Evolutionary conservation across 768 basidiomycete species (phyloP).

Genomic region (Lentinula detonsa): DNA sequence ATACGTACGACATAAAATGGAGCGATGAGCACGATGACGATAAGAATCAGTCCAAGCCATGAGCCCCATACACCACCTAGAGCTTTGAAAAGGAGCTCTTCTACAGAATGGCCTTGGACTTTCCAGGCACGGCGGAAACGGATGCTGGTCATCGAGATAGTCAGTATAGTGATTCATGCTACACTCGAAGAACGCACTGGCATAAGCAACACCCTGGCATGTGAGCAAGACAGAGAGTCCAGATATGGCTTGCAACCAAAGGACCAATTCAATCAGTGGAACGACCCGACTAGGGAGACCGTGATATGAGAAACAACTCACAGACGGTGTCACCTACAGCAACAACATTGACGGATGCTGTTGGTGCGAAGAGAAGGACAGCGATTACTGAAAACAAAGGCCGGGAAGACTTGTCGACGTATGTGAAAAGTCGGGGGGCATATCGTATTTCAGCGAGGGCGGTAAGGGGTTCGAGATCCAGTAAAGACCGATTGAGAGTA

Average conservation of each 20-base stretch:
- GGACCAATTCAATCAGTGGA: constrained; percentile 20
- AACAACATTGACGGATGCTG: constrained; percentile 33
- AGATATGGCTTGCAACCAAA: constrained; percentile 39
- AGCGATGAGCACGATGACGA: too few relatives aligned
- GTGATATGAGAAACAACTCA: constrained; percentile 13
- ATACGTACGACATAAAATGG: too few relatives aligned
- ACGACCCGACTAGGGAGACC: neutral
- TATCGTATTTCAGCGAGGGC: constrained; percentile 43
- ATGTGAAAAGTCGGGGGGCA: constrained; percentile 36
- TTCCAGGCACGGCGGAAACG: too few relatives aligned
- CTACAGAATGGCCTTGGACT: too few relatives aligned
- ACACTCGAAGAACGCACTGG: constrained; percentile 25
- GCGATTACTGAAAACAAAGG: constrained; percentile 35
- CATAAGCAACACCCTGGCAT: constrained; percentile 34
- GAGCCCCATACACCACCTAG: too few relatives aligned
- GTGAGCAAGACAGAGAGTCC: constrained; percentile 41
- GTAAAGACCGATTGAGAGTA: constrained; percentile 40
- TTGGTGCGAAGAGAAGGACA: constrained; percentile 29
- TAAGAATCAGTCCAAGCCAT: too few relatives aligned
- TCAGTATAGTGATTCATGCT: neutral
- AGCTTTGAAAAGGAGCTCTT: too few relatives aligned
- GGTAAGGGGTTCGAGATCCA: constrained; percentile 35
- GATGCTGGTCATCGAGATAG: constrained; percentile 10
- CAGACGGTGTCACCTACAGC: constrained; percentile 31
- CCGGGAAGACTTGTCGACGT: constrained; percentile 42